Conservation (phyloP, 805 yeast species). For the Cyberlindnera saturnus region DNA sequence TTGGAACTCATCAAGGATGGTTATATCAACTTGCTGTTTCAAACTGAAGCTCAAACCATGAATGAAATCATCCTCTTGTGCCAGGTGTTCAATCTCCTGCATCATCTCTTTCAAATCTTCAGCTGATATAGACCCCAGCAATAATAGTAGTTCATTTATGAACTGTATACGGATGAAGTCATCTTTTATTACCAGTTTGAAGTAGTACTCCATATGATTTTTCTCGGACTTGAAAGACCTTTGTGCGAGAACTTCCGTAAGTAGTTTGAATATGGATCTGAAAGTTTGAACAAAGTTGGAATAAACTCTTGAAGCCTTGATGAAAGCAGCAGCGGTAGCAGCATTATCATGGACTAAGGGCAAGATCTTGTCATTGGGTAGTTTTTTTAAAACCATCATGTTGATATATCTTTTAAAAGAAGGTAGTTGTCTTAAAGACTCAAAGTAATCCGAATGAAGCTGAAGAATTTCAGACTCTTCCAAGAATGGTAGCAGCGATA, state of each 20-base stretch:
- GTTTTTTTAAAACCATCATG: conserved; percentile 5
- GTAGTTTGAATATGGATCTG: conserved; percentile 13
- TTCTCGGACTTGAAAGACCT: conserved; percentile 9
- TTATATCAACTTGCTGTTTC: conserved; percentile 5
- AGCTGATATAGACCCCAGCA: conserved; percentile 8
- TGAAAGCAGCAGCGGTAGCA: conserved; percentile 8
- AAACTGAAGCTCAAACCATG: conserved; percentile 12
- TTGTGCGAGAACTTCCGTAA: conserved; percentile 14
- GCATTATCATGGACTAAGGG: conserved; percentile 18
- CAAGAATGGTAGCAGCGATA: conserved; percentile 11
- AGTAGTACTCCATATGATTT: conserved; percentile 18
- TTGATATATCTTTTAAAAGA: conserved; percentile 26
- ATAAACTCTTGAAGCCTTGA: conserved; percentile 15
- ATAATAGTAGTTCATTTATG: conserved; percentile 17
- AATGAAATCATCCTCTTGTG: conserved; percentile 8
- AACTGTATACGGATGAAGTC: conserved; percentile 19
- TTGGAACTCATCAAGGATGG: not conserved
- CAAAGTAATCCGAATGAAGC: conserved; percentile 11
- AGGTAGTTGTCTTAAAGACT: conserved; percentile 28
- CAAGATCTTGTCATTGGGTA: conserved; percentile 4
- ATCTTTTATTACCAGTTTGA: conserved; percentile 19
- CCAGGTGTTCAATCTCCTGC: conserved; percentile 5
- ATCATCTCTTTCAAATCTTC: conserved; percentile 7
- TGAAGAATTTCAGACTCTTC: not conserved
- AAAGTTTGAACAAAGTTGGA: conserved; percentile 11